A percentile compares a stretch with the other conserved stretches of the same genome.
Conservation (phyloP, 768 basidiomycete genomes). For the Pleurotus sapidus region DNA sequence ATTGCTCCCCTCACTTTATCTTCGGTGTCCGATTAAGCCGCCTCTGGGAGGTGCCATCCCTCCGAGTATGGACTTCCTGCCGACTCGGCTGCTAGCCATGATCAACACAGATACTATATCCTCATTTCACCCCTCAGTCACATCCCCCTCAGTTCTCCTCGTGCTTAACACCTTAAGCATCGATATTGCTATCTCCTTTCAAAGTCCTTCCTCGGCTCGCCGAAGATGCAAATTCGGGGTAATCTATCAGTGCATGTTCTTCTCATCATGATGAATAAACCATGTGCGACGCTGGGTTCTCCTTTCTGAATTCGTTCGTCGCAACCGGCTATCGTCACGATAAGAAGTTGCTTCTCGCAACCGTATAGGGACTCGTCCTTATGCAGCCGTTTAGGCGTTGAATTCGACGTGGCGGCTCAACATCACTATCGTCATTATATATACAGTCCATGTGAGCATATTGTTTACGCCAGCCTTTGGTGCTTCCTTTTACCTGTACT, state of each 20-base stretch:
- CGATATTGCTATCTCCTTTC: too few relatives aligned
- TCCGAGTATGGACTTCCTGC: too few relatives aligned
- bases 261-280: not conserved
- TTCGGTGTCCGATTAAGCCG: not conserved
- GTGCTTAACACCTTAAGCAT: too few relatives aligned
- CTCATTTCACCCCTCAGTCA: too few relatives aligned
- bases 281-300: slow-evolving; percentile 5
- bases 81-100: too few relatives aligned
- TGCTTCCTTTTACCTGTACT: not conserved
- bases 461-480: not conserved
- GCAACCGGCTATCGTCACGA: not conserved
- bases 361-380: not conserved
- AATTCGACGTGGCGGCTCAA: slow-evolving; percentile 4
- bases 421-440: not conserved
- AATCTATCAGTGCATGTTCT: not conserved
- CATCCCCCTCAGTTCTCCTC: too few relatives aligned
- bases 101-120: too few relatives aligned
- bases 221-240: too few relatives aligned
- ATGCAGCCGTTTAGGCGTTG: not conserved
- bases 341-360: not conserved
- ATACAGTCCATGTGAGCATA: slow-evolving; percentile 4
- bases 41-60: too few relatives aligned
- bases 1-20: not conserved
- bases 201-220: too few relatives aligned
- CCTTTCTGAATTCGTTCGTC: not conserved